Base-by-base conservation (phyloP, 2,329 filamentous ascomycete genomes). In the Claviceps fusiformis region DNA sequence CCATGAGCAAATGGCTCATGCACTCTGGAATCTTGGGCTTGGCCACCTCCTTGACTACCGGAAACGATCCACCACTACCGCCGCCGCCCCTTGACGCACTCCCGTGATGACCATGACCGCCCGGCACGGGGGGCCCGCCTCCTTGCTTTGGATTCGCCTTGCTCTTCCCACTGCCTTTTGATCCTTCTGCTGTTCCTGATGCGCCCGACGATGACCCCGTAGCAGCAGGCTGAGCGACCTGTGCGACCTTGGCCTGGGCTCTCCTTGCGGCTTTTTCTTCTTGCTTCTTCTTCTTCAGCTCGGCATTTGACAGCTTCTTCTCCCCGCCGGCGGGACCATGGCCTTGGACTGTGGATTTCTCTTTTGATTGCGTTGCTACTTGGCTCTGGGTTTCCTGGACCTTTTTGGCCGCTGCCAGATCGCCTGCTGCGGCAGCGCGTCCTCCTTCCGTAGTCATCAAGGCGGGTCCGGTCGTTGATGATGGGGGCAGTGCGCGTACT, bases 261-360 rank as follows among this genome's bases (percentile, higher is more conserved):
- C 92, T 80, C 58, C 89, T 79, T 50, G 90, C 90, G 53, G 87
- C 86, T 73, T 96, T 97, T 68, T 96, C 92, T 37, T 89, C 91
- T 69, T 95, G 92, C 58, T 86, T 86, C 67, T 82, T 84, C 64
- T 91, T 92, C 73, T 97, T 97, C 64, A 95, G 67, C 70, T 95
- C 87, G 24, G 89, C 89, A 41, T 79, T 79, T 1, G 86, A 82
- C 37, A 87, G 73, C 67, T 88, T 87, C 62, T 74, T 74, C 56
- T 73, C 72, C 7, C 52, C 56, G 55, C 64, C 67, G n/a, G 57
- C 50, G 45, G 59, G 17, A 7, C n/a, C 60, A 52, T 41, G 55
- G 46, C 7, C 37, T 35, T 49, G 51, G 10, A 53, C 52, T 24
- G 24, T 24, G 19, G 57, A 19, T 50, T 57, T 57, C 43, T 61